A percentile compares a stretch with the other conserved stretches of the same genome.
phyloP scores from a whole-genome alignment of 2,329 filamentous ascomycete species.

The Botrytis squamosa region DNA sequence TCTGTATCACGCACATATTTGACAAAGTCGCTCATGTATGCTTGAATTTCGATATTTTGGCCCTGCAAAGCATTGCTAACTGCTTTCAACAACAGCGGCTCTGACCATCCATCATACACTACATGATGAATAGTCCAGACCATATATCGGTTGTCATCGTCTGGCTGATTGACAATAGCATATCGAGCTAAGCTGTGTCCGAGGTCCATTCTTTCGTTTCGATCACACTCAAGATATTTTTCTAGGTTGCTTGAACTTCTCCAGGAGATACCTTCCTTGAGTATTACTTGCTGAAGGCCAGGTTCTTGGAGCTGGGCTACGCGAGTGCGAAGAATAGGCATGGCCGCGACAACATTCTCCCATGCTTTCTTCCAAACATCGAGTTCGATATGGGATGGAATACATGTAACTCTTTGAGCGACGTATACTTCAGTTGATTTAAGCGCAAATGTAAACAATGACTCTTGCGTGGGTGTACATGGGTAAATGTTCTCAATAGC shows the following conservation, averaged over 20 bases:
- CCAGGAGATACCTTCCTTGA: constrained; percentile 30
- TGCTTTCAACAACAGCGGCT: constrained; percentile 37
- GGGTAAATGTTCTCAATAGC: constrained; percentile 44
- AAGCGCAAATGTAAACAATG: constrained; percentile 29
- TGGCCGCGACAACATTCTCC: constrained; percentile 34
- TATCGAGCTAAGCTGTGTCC: constrained; percentile 31
- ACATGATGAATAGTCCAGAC: constrained; percentile 57
- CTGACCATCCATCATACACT: constrained; percentile 56
- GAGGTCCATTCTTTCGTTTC: constrained; percentile 33
- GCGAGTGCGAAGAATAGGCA: constrained; percentile 41
- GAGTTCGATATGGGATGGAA: constrained; percentile 30
- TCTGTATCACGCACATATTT: constrained; percentile 47
- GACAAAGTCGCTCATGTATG: constrained; percentile 49
- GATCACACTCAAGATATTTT: constrained; percentile 30
- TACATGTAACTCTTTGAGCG: constrained; percentile 21
- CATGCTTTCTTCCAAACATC: constrained; percentile 37
- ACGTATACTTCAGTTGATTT: constrained; percentile 16
- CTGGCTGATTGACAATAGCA: constrained; percentile 27
- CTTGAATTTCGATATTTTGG: constrained; percentile 31
- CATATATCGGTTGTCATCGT: constrained; percentile 42
- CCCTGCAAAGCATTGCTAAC: constrained; percentile 31
- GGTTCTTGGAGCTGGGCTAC: constrained; percentile 38
- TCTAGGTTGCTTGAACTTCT: constrained; percentile 27
- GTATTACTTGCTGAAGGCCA: constrained; percentile 33
- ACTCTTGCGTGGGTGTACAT: constrained; percentile 43